A percentile compares a stretch with the other conserved stretches of the same genome.
These are phyloP conservation scores for Diaporthe eres DNA, from an alignment of 2,329 filamentous ascomycete genomes.

Conservation along the genomic window DNA sequence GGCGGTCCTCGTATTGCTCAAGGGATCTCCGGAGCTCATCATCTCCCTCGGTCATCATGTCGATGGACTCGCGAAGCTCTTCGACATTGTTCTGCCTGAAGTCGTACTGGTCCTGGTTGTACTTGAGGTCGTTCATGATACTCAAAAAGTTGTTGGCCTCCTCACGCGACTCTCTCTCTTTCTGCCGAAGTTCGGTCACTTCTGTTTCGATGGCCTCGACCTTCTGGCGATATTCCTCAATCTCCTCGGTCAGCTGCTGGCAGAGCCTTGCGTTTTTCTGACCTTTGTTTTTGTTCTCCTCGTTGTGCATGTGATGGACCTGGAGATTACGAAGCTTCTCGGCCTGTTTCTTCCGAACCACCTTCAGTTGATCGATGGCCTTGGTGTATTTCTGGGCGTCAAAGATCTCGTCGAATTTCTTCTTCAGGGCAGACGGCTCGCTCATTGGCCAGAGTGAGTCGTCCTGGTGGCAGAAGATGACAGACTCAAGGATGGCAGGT, in stretches of 20 bases:
- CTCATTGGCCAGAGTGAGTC: constrained; percentile 98
- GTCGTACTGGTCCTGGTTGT: constrained; percentile 81
- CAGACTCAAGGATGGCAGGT: constrained; percentile 88
- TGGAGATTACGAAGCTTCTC: constrained; percentile 81
- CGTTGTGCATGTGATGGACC: constrained; percentile 82
- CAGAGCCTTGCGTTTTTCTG: constrained; percentile 78
- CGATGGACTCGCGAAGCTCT: constrained; percentile 79
- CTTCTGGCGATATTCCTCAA: constrained; percentile 72
- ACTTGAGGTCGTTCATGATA: constrained; percentile 81
- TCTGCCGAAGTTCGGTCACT: constrained; percentile 74
- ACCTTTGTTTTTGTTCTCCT: constrained; percentile 87
- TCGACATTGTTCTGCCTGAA: constrained; percentile 79
- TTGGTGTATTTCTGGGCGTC: constrained; percentile 98
- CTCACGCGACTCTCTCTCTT: constrained; percentile 74
- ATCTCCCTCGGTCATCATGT: constrained; percentile 84
- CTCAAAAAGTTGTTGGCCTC: constrained; percentile 81
- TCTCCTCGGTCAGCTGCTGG: constrained; percentile 75
- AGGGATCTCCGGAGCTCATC: constrained; percentile 79
- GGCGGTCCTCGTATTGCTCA: constrained; percentile 82
- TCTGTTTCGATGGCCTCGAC: constrained; percentile 57
- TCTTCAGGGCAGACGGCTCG: constrained; percentile 87
- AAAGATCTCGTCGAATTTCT: constrained; percentile 97
- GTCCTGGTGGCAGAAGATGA: constrained; percentile 99
- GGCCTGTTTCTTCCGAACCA: constrained; percentile 85
- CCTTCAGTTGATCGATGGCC: constrained; percentile 94